Conservation (phyloP, 331 rosid genomes). For the Rhamnella rubrinervis region DNA sequence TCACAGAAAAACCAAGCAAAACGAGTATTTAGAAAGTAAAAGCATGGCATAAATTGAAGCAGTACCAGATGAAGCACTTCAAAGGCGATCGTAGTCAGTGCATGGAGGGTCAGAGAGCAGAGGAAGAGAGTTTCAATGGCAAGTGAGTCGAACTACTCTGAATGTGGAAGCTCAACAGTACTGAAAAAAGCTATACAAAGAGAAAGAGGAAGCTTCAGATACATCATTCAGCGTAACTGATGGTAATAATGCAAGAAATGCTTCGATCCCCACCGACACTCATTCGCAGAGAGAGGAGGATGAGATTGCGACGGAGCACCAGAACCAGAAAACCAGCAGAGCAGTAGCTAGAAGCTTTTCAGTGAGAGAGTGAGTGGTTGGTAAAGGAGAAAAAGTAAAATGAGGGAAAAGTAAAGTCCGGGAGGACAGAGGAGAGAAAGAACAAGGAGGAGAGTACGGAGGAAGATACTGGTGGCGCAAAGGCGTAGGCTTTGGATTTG, state of each 20-base stretch:
- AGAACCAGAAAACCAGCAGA: slow-evolving; percentile 17
- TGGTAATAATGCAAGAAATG: slow-evolving; percentile 12
- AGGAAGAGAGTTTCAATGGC: neutral
- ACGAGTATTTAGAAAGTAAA: neutral
- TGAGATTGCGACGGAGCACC: slow-evolving; percentile 12
- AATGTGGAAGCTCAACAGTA: neutral
- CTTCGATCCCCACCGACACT: slow-evolving; percentile 33
- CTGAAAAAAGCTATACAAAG: neutral
- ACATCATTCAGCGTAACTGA: slow-evolving; percentile 12
- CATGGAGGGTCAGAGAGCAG: slow-evolving; percentile 7
- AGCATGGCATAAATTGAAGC: neutral
- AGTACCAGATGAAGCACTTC: neutral
- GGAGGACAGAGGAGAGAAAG: neutral
- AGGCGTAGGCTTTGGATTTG: neutral
- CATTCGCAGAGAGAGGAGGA: slow-evolving; percentile 2
- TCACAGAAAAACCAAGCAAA: neutral
- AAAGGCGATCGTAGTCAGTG: neutral
- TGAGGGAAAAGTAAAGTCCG: slow-evolving; percentile 36
- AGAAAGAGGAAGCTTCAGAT: slow-evolving; percentile 14
- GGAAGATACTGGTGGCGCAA: neutral
- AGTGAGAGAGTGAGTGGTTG: slow-evolving; percentile 29
- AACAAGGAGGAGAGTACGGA: neutral
- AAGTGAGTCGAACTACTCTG: neutral
- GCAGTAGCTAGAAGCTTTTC: neutral
- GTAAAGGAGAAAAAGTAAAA: slow-evolving; percentile 39